These are phyloP conservation scores for Arachnopeziza araneosa DNA, from an alignment of 2,329 filamentous ascomycete species.

Conservation along the genomic window DNA sequence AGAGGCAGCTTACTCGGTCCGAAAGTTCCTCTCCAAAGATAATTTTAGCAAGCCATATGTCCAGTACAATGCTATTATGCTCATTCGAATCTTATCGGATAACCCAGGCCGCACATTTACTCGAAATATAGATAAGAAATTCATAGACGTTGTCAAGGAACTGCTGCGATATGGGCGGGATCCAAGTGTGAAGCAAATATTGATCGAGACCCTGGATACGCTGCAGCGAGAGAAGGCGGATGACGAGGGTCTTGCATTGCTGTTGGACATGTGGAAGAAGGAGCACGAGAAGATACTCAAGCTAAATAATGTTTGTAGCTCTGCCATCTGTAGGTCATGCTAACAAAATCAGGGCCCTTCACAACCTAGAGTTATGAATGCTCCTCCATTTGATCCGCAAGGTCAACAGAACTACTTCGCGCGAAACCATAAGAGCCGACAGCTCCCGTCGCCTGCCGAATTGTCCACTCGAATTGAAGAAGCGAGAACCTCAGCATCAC, in stretches of 20 bases:
- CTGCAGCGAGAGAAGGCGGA: slow-evolving; percentile 61
- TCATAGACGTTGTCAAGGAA: slow-evolving; percentile 69
- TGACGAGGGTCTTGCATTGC: slow-evolving; percentile 65
- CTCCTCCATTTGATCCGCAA: slow-evolving; percentile 38
- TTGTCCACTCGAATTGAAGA: slow-evolving; percentile 82
- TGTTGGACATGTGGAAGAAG: slow-evolving; percentile 84
- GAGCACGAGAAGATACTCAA: slow-evolving; percentile 63
- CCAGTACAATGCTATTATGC: slow-evolving; percentile 96
- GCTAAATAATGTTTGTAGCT: slow-evolving; percentile 37
- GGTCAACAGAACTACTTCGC: slow-evolving; percentile 41
- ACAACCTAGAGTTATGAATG: slow-evolving; percentile 36
- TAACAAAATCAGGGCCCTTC: slow-evolving; percentile 21
- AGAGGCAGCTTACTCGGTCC: slow-evolving; percentile 73
- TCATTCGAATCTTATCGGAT: slow-evolving; percentile 84
- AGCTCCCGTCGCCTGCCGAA: slow-evolving; percentile 65
- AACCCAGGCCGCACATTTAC: slow-evolving; percentile 90
- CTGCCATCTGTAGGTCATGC: neutral
- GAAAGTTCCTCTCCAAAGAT: slow-evolving; percentile 74
- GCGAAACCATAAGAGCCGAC: slow-evolving; percentile 41
- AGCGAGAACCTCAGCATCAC: slow-evolving; percentile 81
- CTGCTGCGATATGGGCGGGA: slow-evolving; percentile 68
- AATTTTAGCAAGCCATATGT: slow-evolving; percentile 59
- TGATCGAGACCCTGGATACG: slow-evolving; percentile 79
- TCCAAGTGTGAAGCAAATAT: slow-evolving; percentile 72
- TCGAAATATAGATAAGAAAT: slow-evolving; percentile 81